These are phyloP conservation scores for Isoetes taiwanensis DNA, from an alignment of 75 land plant species.

Conservation along the genomic window DNA sequence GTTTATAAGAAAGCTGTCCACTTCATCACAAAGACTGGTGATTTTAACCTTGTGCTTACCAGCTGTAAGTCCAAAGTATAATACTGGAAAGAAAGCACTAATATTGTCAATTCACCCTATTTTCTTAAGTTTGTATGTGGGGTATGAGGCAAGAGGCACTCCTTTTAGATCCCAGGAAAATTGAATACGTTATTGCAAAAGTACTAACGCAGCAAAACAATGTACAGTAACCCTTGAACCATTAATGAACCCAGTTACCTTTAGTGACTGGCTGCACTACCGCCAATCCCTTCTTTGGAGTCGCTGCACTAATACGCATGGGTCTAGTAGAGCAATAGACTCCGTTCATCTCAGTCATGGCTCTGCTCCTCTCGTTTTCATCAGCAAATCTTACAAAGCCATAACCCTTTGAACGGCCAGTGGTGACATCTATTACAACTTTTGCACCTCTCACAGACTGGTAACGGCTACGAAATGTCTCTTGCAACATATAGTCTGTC, in stretches of 20 bases:
- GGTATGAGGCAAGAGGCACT: not conserved
- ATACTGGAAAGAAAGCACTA: no score
- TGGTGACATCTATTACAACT: slow-evolving; percentile 26
- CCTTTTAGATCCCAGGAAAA: not conserved
- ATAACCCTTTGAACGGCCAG: slow-evolving; percentile 37
- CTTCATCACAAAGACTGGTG: no score
- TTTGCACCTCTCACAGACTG: slow-evolving; percentile 31
- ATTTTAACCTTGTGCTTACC: no score
- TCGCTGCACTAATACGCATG: slow-evolving; percentile 36
- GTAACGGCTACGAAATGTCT: slow-evolving; percentile 19
- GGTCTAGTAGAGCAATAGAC: slow-evolving; percentile 30
- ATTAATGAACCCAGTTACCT: not conserved
- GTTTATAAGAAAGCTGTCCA: no score
- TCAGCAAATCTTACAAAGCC: slow-evolving; percentile 40
- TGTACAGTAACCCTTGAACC: not conserved
- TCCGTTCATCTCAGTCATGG: slow-evolving; percentile 38
- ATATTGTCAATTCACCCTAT: no score
- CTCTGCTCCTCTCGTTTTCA: slow-evolving; percentile 22
- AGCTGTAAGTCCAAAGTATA: no score
- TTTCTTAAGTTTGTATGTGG: no score
- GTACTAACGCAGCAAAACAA: not conserved
- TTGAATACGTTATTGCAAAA: not conserved
- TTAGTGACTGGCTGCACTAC: slow-evolving; percentile 7
- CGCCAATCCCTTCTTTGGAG: slow-evolving; percentile 26
- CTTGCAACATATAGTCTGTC: slow-evolving; percentile 22